Evolutionary conservation across 2,329 filamentous ascomycete species (phyloP).

Genomic region (Penicillium sp.): DNA sequence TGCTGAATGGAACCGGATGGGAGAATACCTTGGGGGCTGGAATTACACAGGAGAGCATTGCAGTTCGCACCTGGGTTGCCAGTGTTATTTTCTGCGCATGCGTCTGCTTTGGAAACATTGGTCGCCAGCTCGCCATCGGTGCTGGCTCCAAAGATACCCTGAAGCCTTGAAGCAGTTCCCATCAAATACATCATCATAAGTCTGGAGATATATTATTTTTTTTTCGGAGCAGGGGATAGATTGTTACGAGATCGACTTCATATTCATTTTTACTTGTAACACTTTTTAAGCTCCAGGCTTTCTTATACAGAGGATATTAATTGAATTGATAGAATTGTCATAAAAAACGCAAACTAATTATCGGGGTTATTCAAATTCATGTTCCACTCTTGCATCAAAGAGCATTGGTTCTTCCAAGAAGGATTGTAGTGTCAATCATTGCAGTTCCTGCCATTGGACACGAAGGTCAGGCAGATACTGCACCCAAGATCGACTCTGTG

Average conservation of each 20-base stretch:
- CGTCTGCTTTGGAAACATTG: conserved; percentile 95
- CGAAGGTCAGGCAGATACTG: conserved; percentile 54
- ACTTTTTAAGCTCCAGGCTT: no score
- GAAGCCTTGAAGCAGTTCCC: conserved; percentile 20
- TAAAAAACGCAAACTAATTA: no score
- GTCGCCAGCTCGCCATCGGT: conserved; percentile 71
- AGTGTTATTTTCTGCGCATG: conserved; percentile 95
- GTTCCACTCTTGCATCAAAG: conserved; percentile 6
- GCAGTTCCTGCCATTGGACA: conserved; percentile 58
- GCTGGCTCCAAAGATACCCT: conserved; percentile 26
- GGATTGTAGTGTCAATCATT: conserved; percentile 62
- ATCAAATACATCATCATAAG: background rate
- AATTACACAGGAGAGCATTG: conserved; percentile 57
- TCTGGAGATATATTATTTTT: no score
- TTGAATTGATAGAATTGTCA: conserved; percentile 10
- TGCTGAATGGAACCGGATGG: conserved; percentile 35
- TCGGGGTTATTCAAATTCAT: no score
- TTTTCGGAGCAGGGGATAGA: background rate
- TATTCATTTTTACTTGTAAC: no score
- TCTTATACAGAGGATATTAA: conserved; percentile 3
- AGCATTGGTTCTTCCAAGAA: conserved; percentile 5
- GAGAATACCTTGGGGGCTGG: conserved; percentile 37
- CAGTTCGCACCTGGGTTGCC: conserved; percentile 81
- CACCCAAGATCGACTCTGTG: conserved; percentile 61
- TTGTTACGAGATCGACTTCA: no score